Evolutionary conservation across 1,284 basidiomycete genomes (phyloP), one percentile per base, ranked within the genome.

Genomic region (Ganoderma lingzhi): DNA sequence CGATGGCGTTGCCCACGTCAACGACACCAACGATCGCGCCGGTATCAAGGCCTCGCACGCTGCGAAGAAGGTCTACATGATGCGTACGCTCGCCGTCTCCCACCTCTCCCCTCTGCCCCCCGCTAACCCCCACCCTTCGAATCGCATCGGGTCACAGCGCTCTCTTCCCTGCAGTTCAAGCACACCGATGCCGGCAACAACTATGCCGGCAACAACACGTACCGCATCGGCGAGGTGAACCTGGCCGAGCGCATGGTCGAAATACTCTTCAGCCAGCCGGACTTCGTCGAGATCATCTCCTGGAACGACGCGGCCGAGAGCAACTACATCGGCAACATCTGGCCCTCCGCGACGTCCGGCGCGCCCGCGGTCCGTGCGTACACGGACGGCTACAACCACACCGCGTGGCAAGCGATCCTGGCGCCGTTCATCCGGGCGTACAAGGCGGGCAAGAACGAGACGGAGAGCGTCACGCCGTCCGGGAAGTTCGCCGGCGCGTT

Each of bases 311-410:
- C 78, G 63, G 78, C 78, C 73, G 80, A 80, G 70, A 78, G 76
- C 32, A 78, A 80, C 76, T 81, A 81, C 72, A 78, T 81, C 63
- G 91, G 90, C 8, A 70, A 70, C 61, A 56, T 56, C 61, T 70
- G 66, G 63, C 69, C 69, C 55, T 64, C 66, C 60, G 90, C 90
- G 10, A 88, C 93, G 70, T 85, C 89, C 71, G 89, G 89, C 48
- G 85, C 81, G 15, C 89, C 91, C 75, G 91, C 91, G 81, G 76
- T 68, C 45, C 77, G 79, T 62, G 77, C 77, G 8, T 81, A 80
- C 79, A 75, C 78, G 14, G 70, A 80, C 70, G 80, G 79, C 39
- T 75, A 78, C 66, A 74, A 79, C 65, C 80, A 81, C 71, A 77
- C 78, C 12, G 45, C 63, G 48, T 71, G 70, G 70, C 70, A 71